A percentile compares a stretch with the other conserved stretches of the same genome.
Evolutionary conservation across 129 eudicot genomes (phyloP).

Genomic region (Lonicera japonica): DNA sequence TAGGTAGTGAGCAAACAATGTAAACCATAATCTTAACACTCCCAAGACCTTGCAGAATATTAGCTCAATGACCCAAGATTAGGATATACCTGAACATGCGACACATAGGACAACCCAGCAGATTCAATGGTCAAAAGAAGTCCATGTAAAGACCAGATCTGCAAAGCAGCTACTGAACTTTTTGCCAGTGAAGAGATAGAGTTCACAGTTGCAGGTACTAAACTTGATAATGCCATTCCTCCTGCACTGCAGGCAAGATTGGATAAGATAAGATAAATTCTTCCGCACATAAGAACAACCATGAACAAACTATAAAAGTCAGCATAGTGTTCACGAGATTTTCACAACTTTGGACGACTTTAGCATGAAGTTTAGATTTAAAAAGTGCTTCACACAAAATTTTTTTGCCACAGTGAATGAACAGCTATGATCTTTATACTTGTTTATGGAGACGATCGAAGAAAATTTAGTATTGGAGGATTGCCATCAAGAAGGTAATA

Average conservation of each 20-base stretch:
- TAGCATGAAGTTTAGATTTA: too few species aligned
- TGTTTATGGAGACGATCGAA: too few species aligned
- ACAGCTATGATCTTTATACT: too few species aligned
- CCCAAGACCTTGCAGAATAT: too few species aligned
- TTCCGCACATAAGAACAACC: constrained; percentile 8
- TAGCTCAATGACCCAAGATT: not conserved
- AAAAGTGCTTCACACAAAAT: too few species aligned
- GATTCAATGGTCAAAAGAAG: constrained; percentile 95
- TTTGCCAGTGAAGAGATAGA: constrained; percentile 74
- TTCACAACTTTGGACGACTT: not conserved
- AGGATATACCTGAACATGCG: constrained; percentile 82
- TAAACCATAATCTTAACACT: too few species aligned
- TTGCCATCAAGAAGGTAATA: too few species aligned
- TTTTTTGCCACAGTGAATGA: too few species aligned
- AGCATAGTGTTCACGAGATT: not conserved
- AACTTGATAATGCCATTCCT: constrained; percentile 94
- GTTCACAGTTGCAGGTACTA: constrained; percentile 86
- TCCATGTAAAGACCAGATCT: constrained; percentile 90
- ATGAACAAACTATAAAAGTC: not conserved
- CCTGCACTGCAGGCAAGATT: constrained; percentile 80
- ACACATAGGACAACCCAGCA: constrained; percentile 85
- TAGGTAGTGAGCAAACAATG: too few species aligned
- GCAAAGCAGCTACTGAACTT: constrained; percentile 69
- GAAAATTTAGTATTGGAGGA: too few species aligned
- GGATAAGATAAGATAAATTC: constrained; percentile 10